Conservation (phyloP, 345 rosid genomes). For the Odontarrhena argentea region DNA sequence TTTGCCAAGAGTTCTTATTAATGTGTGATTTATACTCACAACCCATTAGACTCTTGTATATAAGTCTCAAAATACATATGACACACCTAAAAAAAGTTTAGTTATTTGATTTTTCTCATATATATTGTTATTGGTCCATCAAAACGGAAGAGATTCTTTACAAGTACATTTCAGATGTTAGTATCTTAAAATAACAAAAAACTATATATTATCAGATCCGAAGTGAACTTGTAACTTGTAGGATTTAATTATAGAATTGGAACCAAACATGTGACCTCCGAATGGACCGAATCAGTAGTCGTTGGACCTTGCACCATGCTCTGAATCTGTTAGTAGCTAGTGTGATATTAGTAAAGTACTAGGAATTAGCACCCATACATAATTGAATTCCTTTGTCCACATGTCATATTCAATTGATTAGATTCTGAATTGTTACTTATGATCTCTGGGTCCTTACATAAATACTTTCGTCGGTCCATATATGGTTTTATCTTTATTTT, state of each 20-base stretch:
- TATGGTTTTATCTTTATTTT: not conserved
- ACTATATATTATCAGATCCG: no score
- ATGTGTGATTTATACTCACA: no score
- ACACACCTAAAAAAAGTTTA: no score
- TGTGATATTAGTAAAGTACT: conserved; percentile 15
- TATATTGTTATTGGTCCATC: no score
- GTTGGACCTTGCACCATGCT: conserved; percentile 25
- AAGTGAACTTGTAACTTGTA: no score
- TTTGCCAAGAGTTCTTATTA: no score
- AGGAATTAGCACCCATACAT: conserved; percentile 18
- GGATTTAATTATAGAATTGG: conserved; percentile 1
- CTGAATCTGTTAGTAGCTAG: conserved; percentile 19
- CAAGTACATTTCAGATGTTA: no score
- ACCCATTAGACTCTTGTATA: no score
- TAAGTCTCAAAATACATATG: no score
- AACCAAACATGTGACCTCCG: conserved; percentile 21
- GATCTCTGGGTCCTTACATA: conserved; percentile 11
- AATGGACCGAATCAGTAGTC: conserved; percentile 15
- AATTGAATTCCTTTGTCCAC: not conserved
- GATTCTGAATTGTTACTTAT: not conserved
- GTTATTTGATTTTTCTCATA: no score
- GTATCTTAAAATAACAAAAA: no score
- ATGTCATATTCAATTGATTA: conserved; percentile 5
- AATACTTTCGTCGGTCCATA: conserved; percentile 9
- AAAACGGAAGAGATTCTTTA: no score